Evolutionary conservation across 2,329 filamentous ascomycete species (phyloP).

Genomic region (Parascedosporium putredinis): DNA sequence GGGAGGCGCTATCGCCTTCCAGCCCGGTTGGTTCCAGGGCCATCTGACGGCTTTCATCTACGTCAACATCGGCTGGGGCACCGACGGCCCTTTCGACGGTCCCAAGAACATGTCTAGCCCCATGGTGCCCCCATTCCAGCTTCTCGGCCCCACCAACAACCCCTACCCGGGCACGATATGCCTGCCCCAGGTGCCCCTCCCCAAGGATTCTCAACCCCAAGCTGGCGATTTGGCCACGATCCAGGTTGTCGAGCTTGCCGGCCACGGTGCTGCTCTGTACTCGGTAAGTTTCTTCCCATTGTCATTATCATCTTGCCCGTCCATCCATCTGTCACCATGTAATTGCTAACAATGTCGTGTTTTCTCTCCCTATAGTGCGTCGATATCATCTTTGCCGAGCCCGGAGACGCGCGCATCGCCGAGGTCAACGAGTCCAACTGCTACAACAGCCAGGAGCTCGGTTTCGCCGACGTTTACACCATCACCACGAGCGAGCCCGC

Average conservation of each 20-base stretch:
- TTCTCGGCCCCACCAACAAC: constrained; percentile 69
- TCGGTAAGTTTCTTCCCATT: constrained; percentile 51
- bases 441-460: constrained; percentile 73
- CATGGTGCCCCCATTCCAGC: constrained; percentile 72
- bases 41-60: constrained; percentile 76
- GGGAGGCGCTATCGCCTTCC: constrained; percentile 80
- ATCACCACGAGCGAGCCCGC: constrained; percentile 39
- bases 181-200: constrained; percentile 78
- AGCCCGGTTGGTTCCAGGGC: constrained; percentile 93
- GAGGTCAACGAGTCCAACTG: constrained; percentile 76
- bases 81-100: constrained; percentile 47
- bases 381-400: constrained; percentile 83
- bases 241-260: constrained; percentile 72
- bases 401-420: constrained; percentile 53
- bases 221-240: constrained; percentile 86
- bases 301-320: too few species aligned
- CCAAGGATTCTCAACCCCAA: constrained; percentile 57
- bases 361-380: constrained; percentile 79
- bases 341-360: not conserved
- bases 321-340: too few species aligned
- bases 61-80: constrained; percentile 82
- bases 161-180: constrained; percentile 87
- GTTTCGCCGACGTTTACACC: constrained; percentile 69
- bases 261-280: constrained; percentile 75
- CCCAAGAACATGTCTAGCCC: constrained; percentile 80